Conservation (phyloP, 2,329 filamentous ascomycete species). For the Pyrenochaeta sp. region DNA sequence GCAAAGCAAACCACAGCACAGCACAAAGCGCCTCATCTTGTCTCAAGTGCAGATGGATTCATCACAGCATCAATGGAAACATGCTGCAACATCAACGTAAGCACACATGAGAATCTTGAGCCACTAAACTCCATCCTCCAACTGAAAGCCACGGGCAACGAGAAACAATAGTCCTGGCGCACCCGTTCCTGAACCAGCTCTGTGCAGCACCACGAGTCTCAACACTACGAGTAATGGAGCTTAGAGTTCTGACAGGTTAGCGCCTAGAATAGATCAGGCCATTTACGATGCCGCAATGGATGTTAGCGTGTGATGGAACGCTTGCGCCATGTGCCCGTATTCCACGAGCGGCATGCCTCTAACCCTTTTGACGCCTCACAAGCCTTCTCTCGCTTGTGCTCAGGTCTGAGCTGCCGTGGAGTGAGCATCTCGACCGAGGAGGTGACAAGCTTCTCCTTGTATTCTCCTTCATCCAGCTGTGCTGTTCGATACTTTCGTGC, state of each 20-base stretch:
- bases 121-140: background rate
- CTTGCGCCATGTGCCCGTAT: slow-evolving; percentile 26
- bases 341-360: slow-evolving; percentile 6
- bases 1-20: background rate
- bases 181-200: slow-evolving; percentile 20
- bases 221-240: slow-evolving; percentile 7
- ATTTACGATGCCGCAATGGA: slow-evolving; percentile 16
- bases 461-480: background rate
- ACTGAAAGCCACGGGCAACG: background rate
- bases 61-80: background rate
- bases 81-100: background rate
- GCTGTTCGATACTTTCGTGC: background rate
- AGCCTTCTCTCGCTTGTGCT: slow-evolving; percentile 12
- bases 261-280: slow-evolving; percentile 15
- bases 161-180: slow-evolving; percentile 10
- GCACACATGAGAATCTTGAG: background rate
- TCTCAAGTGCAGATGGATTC: background rate
- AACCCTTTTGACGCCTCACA: slow-evolving; percentile 8
- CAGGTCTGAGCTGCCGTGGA: slow-evolving; percentile 5
- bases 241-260: background rate
- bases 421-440: background rate
- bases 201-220: slow-evolving; percentile 15
- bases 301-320: slow-evolving; percentile 29
- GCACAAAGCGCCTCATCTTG: background rate
- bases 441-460: slow-evolving; percentile 6